Base-by-base conservation (phyloP, 2,329 filamentous ascomycete species). In the Trichophaea hybrida region DNA sequence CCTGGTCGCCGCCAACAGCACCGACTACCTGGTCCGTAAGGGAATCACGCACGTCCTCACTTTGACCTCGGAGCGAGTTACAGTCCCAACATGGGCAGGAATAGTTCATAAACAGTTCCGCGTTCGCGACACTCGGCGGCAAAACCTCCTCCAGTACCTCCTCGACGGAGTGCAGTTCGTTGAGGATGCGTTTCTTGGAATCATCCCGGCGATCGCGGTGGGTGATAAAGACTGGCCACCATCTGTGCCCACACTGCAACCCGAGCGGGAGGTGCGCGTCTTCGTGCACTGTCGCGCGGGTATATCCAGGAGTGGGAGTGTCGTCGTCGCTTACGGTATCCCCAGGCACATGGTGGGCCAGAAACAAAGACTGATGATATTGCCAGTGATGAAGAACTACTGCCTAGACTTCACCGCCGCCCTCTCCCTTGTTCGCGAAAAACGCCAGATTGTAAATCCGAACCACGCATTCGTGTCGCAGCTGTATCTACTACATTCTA, bases 241-340 rank as follows among this genome's bases (percentile, higher is more conserved):
- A 15, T 10, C 6, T 13, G 2, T 8, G 8, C 12, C 37, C 17
- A 3, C 34, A n/a, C 5, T 17, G 38, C n/a, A 6, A 51, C 10
- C 31, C 4, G 50, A 53, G 32, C 31, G 32, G 6, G 10, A 40
- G 38, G 53, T 53, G 8, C 12, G 32, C 12, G 33, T 55, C 1
- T 46, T 43, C 31, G 53, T 55, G 13, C 53, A 55, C 53, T 55
- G 53, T n/a, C 53, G 53, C 34, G 44, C 44, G 53, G 53, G 53
- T 4, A 55, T 55, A n/a, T 55, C 53, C 34, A 15, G 53, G 24
- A 43, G 35, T 15, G 53, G 24, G 12, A 17, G 13, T n/a, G 31
- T 55, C 53, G 15, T 55, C 33, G 35, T 55, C 10, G 53, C 34
- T 10, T 55, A 55, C 31, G 8, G 35, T 55, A 53, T 10, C 12